Conservation (phyloP, 306 rosid species). For the Quercus parvula region DNA sequence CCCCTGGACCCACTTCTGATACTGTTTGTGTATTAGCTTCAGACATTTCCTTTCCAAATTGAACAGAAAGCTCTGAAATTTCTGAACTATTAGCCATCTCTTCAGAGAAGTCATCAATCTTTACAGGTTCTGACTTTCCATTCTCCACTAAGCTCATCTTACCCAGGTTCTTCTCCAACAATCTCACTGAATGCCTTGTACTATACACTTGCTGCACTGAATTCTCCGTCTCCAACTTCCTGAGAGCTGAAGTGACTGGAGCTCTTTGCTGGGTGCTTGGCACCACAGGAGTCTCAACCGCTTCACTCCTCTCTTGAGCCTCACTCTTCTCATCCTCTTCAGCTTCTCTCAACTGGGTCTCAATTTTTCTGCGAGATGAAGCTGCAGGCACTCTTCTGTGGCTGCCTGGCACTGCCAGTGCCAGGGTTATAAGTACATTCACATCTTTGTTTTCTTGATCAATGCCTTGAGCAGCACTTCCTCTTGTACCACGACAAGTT, state of each 20-base stretch:
- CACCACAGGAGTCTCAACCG: constrained; percentile 47
- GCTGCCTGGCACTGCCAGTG: constrained; percentile 25
- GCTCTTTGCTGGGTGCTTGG: constrained; percentile 36
- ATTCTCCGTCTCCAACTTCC: constrained; percentile 22
- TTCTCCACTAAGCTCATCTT: constrained; percentile 43
- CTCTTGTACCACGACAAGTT: constrained; percentile 21
- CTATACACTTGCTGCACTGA: constrained; percentile 38
- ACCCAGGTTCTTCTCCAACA: constrained; percentile 55
- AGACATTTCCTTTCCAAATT: constrained; percentile 31
- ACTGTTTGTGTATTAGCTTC: constrained; percentile 10
- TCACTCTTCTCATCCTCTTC: constrained; percentile 8
- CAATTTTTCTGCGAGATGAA: constrained; percentile 37
- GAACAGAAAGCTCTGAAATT: constrained; percentile 11
- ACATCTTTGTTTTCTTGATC: constrained; percentile 42
- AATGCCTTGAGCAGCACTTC: constrained; percentile 22
- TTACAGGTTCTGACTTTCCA: constrained; percentile 21
- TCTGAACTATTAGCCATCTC: constrained; percentile 28
- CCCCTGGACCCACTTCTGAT: constrained; percentile 27
- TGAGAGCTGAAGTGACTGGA: constrained; percentile 24
- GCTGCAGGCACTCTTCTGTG: constrained; percentile 29
- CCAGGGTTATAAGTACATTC: constrained; percentile 28
- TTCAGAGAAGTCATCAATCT: constrained; percentile 34
- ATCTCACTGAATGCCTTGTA: constrained; percentile 68
- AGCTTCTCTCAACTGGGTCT: constrained; percentile 8
- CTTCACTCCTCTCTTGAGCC: constrained; percentile 25